phyloP scores from a whole-genome alignment of 108 stramenopile species.

The Nitzschia sp. region DNA sequence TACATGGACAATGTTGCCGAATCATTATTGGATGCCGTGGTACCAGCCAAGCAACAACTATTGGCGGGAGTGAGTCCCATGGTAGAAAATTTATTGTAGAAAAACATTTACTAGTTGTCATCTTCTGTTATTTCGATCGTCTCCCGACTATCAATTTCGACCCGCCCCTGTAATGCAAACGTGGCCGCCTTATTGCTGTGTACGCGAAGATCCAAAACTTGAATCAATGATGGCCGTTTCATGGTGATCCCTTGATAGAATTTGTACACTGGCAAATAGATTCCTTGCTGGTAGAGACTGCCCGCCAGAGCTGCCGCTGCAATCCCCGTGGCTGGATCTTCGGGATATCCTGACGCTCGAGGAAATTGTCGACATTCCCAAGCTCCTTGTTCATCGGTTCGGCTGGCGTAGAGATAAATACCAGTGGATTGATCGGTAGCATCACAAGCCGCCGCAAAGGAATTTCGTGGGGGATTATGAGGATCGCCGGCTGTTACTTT shows the following conservation, averaged over 20 bases:
- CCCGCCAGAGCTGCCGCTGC: constrained; percentile 75
- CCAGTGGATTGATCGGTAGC: constrained; percentile 62
- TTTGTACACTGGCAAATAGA: constrained; percentile 36
- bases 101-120: neutral
- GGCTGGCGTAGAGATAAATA: constrained; percentile 53
- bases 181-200: neutral
- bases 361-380: constrained; percentile 72
- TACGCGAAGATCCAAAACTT: constrained; percentile 33
- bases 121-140: constrained; percentile 27
- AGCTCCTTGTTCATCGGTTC: constrained; percentile 1
- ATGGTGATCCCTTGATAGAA: constrained; percentile 69
- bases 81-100: constrained; percentile 70
- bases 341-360: constrained; percentile 60
- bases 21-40: constrained; percentile 57
- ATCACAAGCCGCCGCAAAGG: constrained; percentile 51
- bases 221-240: constrained; percentile 57
- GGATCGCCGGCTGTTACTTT: constrained; percentile 8
- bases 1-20: constrained; percentile 80
- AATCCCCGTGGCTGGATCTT: constrained; percentile 83
- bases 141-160: constrained; percentile 31
- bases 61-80: constrained; percentile 72
- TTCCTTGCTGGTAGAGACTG: constrained; percentile 35
- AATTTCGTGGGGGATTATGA: constrained; percentile 17
- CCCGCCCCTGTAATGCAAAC: constrained; percentile 32
- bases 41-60: constrained; percentile 66